These are phyloP conservation scores for Penicillium pulvis DNA, from an alignment of 495 filamentous ascomycete genomes.

Conservation along the genomic window DNA sequence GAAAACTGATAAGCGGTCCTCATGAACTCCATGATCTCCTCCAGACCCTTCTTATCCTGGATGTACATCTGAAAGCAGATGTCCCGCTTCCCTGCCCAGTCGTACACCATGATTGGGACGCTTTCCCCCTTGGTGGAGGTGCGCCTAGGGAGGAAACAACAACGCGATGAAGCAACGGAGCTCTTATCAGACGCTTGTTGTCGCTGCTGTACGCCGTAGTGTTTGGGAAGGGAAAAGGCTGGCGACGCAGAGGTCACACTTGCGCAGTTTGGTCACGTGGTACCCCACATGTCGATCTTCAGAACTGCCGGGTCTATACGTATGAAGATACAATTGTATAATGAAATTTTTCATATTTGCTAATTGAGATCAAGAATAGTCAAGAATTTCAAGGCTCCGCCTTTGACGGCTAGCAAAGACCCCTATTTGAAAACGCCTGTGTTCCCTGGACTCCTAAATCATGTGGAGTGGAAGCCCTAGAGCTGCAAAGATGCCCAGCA, in stretches of 20 bases:
- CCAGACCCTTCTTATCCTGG: slow-evolving; percentile 66
- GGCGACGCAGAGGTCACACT: slow-evolving; percentile 26
- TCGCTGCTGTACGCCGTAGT: slow-evolving; percentile 46
- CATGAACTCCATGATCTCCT: slow-evolving; percentile 68
- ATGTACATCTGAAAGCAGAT: slow-evolving; percentile 74
- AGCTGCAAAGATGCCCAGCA: slow-evolving; percentile 14
- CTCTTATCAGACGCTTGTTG: slow-evolving; percentile 39
- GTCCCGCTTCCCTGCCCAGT: slow-evolving; percentile 72
- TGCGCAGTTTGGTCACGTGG: slow-evolving; percentile 33
- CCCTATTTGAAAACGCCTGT: neutral
- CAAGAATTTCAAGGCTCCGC: neutral
- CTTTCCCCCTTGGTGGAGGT: slow-evolving; percentile 34
- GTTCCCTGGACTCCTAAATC: slow-evolving; percentile 1
- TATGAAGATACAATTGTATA: neutral
- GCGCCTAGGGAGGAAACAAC: slow-evolving; percentile 13
- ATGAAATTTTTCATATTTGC: neutral
- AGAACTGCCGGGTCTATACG: too few species aligned
- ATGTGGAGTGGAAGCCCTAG: slow-evolving; percentile 2
- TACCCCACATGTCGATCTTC: neutral
- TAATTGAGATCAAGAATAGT: neutral
- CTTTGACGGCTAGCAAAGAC: neutral
- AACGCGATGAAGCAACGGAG: slow-evolving; percentile 20
- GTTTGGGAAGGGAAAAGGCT: slow-evolving; percentile 13
- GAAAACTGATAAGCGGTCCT: slow-evolving; percentile 60
- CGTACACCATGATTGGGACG: slow-evolving; percentile 62